A percentile compares a stretch with the other conserved stretches of the same genome.
These are phyloP conservation scores for Hyphodiscus hymeniophilus DNA, from an alignment of 495 filamentous ascomycete genomes.

Conservation along the genomic window DNA sequence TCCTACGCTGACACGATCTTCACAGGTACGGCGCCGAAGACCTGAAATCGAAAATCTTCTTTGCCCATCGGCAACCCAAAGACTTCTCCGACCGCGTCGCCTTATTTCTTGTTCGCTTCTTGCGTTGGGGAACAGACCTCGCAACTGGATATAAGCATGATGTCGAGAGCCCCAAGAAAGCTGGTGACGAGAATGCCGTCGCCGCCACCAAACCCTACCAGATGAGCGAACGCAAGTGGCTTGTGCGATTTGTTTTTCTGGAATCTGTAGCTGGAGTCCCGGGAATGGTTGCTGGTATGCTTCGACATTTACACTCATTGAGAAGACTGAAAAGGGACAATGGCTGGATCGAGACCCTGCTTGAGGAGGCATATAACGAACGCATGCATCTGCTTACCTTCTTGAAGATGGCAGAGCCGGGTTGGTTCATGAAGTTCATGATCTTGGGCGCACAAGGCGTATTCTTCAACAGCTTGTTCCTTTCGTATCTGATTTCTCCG, in stretches of 20 bases:
- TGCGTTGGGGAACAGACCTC: conserved; percentile 60
- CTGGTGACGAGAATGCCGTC: conserved; percentile 33
- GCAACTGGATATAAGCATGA: conserved; percentile 67
- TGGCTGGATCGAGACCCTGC: conserved; percentile 94
- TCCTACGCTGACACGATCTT: neutral
- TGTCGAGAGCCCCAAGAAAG: conserved; percentile 34
- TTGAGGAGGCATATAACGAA: conserved; percentile 94
- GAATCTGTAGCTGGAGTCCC: conserved; percentile 93
- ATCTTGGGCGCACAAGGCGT: conserved; percentile 76
- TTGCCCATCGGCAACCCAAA: conserved; percentile 60
- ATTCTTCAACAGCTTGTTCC: conserved; percentile 91
- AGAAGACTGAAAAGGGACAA: conserved; percentile 85
- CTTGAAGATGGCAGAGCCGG: conserved; percentile 85
- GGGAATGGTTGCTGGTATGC: conserved; percentile 93
- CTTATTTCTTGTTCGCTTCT: conserved; percentile 48
- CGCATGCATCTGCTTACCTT: conserved; percentile 95
- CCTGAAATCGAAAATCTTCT: conserved; percentile 49
- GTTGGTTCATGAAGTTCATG: conserved; percentile 78
- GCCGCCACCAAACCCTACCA: conserved; percentile 36
- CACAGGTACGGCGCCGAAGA: conserved; percentile 52
- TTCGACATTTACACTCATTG: conserved; percentile 78
- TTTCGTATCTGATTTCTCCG: conserved; percentile 82
- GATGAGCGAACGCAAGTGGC: conserved; percentile 72
- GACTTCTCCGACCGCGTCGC: conserved; percentile 63
- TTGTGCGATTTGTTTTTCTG: conserved; percentile 82